phyloP scores from a whole-genome alignment of 306 rosid genomes.

The Inga oerstediana region DNA sequence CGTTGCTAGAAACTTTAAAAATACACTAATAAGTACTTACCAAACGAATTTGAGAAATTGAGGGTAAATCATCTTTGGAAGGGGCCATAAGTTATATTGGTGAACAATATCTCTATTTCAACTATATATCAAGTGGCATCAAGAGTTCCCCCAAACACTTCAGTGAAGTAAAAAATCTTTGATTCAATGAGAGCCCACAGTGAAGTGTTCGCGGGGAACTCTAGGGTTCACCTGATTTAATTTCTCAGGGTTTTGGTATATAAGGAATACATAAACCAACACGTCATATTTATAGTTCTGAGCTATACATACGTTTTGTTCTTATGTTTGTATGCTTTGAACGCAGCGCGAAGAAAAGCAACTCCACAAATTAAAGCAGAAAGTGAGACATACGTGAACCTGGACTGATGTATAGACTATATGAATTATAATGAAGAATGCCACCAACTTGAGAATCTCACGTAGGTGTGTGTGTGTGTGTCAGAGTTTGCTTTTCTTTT shows the following conservation, averaged over 20 bases:
- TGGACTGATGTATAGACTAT: background rate
- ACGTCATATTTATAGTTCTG: background rate
- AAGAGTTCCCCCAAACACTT: background rate
- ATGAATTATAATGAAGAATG: background rate
- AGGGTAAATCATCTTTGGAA: background rate
- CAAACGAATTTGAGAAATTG: background rate
- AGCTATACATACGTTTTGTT: background rate
- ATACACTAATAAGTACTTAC: background rate
- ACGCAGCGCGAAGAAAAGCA: background rate
- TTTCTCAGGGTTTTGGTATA: background rate
- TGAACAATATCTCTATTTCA: background rate
- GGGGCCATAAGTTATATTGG: background rate
- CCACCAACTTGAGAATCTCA: background rate
- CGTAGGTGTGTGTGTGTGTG: background rate
- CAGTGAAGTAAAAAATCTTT: background rate
- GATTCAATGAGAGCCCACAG: background rate
- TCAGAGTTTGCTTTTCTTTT: background rate
- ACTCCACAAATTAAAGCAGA: background rate
- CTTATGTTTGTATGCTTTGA: background rate
- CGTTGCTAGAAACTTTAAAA: too few species aligned
- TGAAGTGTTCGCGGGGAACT: background rate
- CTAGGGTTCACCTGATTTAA: background rate
- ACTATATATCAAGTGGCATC: background rate
- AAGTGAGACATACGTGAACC: background rate
- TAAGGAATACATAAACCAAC: background rate